Percentiles rank a stretch among this genome's conserved stretches.
Conservation (phyloP, 2,329 filamentous ascomycete species). For the Penicillium olsonii region DNA sequence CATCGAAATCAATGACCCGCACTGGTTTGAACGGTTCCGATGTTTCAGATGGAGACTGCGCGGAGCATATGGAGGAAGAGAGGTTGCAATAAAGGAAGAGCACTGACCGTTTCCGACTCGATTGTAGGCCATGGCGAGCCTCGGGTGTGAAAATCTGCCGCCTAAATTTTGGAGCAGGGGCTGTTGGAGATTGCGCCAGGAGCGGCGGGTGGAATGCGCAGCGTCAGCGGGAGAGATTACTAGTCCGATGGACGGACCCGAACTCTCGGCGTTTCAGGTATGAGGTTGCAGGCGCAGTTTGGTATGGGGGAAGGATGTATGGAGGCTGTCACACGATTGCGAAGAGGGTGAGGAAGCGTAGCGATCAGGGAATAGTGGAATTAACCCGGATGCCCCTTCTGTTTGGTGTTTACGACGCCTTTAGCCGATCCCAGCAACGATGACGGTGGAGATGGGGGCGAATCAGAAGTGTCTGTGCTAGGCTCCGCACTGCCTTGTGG, state of each 20-base stretch:
- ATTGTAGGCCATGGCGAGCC: constrained; percentile 63
- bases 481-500: constrained; percentile 20
- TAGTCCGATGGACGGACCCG: constrained; percentile 17
- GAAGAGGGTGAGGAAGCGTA: constrained; percentile 3
- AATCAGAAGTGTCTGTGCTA: constrained; percentile 19
- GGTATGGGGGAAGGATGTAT: constrained; percentile 1
- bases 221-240: constrained; percentile 15
- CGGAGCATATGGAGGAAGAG: constrained; percentile 10
- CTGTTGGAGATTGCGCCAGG: constrained; percentile 33
- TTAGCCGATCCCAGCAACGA: constrained; percentile 17
- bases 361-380: constrained; percentile 4
- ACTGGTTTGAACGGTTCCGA: not conserved
- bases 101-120: constrained; percentile 63
- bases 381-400: constrained; percentile 11
- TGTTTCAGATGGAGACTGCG: not conserved
- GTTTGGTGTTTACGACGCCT: constrained; percentile 26
- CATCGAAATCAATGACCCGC: constrained; percentile 8
- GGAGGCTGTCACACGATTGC: constrained; percentile 11
- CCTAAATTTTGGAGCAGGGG: constrained; percentile 22
- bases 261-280: constrained; percentile 27
- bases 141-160: constrained; percentile 26
- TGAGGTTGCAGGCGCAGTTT: constrained; percentile 8
- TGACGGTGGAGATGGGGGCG: constrained; percentile 20
- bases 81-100: constrained; percentile 14
- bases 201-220: constrained; percentile 19